Evolutionary conservation across 192 early-diverging fungal species (phyloP), one percentile per base, ranked within the genome.

Genomic region (Backusella mclennaniae): DNA sequence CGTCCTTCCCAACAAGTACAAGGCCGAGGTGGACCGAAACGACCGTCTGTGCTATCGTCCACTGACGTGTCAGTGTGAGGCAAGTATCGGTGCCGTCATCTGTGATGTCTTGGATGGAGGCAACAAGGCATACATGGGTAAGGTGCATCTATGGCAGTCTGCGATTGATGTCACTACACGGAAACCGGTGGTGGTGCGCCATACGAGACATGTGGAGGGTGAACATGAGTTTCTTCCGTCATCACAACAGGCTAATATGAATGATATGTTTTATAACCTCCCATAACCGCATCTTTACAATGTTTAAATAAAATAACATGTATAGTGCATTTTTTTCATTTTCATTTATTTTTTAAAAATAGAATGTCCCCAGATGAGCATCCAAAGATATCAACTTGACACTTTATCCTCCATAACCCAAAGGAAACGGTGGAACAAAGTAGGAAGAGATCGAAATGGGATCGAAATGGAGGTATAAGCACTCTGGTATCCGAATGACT

Each of bases 401-500:
- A 19, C 33, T 8, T n/a, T 14, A 17, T 31, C 6, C 8, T 33
- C 63, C 31, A 35, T 11, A 17, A 39, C 21, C 7, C 5, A 63
- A 66, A 42, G 9, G 44, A 42, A 41, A 41, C 2, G 33, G n/a
- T 12, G 7, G 38, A 23, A 42, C 31, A 53, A 66, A 11, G 63
- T 53, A 68, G 35, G 35, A 69, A 35, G 68, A 69, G 41, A 69
- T 21, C 33, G 21, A 69, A 67, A 35, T 26, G 56, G 73, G 73
- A 74, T 35, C 73, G 38, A 36, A 49, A 49, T 75, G 74, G 74
- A 75, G 74, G 74, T 75, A 75, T 33, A 67, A 12, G 74, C 44
- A 75, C 36, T 75, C 74, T 75, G 17, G 74, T 75, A 75, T 75
- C 74, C 67, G 74, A 46, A 75, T 75, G 74, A 75, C 74, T 75